Conservation (phyloP, 441 rosid species). For the Geranium incanum region DNA sequence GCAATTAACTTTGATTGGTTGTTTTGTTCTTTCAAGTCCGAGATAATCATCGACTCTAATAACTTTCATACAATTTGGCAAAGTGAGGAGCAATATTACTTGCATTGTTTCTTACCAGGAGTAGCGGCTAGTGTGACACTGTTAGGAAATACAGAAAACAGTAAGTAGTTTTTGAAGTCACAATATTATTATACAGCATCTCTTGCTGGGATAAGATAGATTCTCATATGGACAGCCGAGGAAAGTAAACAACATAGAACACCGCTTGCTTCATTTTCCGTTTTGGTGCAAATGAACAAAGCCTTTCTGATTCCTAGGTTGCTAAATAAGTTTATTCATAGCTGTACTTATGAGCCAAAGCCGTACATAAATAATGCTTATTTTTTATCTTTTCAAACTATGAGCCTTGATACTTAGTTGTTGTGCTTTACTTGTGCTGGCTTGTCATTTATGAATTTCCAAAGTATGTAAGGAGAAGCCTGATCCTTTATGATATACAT, state of each 20-base stretch:
- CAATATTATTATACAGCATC: background rate
- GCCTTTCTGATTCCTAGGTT: background rate
- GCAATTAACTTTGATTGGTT: constrained; percentile 9
- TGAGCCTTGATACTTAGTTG: constrained; percentile 1
- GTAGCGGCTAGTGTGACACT: background rate
- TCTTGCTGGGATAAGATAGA: background rate
- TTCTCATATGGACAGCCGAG: background rate
- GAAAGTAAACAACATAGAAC: background rate
- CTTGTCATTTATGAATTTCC: background rate
- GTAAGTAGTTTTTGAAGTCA: background rate
- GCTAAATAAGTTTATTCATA: background rate
- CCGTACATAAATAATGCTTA: background rate
- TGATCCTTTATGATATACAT: background rate
- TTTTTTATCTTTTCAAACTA: background rate
- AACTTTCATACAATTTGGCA: background rate
- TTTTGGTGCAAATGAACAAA: background rate
- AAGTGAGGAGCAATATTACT: background rate
- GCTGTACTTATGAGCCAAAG: background rate
- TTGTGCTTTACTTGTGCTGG: background rate
- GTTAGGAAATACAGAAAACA: background rate
- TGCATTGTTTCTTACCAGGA: background rate
- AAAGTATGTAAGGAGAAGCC: background rate
- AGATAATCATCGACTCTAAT: background rate
- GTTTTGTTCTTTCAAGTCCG: constrained; percentile 5
- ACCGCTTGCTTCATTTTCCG: background rate